These are phyloP conservation scores for Schizochytrium sp. DNA, from an alignment of 108 stramenopile genomes.

Conservation along the genomic window DNA sequence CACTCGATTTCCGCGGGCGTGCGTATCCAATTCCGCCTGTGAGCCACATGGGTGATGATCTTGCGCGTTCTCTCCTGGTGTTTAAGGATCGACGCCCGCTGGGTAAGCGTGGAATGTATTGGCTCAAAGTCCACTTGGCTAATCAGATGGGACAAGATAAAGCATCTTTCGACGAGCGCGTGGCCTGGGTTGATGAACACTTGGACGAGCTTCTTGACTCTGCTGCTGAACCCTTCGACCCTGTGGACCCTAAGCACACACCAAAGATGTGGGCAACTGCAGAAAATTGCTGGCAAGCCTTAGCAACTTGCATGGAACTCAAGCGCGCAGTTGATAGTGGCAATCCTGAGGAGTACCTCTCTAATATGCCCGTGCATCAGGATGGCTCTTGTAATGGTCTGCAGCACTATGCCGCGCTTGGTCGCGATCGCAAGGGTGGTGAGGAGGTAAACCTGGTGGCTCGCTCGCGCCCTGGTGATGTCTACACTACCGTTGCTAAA, in stretches of 20 bases:
- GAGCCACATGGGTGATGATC: constrained; percentile 95
- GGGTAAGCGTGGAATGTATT: constrained; percentile 88
- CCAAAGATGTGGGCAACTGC: constrained; percentile 92
- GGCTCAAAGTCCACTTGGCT: constrained; percentile 97
- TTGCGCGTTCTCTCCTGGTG: constrained; percentile 91
- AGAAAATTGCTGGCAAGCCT: constrained; percentile 97
- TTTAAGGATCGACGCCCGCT: constrained; percentile 91
- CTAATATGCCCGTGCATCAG: constrained; percentile 93
- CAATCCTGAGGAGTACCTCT: constrained; percentile 87
- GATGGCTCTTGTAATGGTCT: constrained; percentile 99
- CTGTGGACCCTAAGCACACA: constrained; percentile 64
- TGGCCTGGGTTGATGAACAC: constrained; percentile 85
- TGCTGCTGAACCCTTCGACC: constrained; percentile 82
- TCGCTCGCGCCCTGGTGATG: constrained; percentile 92
- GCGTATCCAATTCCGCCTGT: constrained; percentile 98
- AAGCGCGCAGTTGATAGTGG: constrained; percentile 88
- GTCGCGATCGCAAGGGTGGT: constrained; percentile 93
- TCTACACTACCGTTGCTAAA: constrained; percentile 89
- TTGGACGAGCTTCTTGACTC: constrained; percentile 86
- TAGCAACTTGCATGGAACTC: constrained; percentile 96
- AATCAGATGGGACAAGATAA: constrained; percentile 90
- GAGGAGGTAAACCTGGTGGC: constrained; percentile 94
- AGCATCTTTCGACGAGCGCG: constrained; percentile 92
- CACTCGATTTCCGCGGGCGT: constrained; percentile 97
- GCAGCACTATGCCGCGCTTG: constrained; percentile 99